phyloP scores from a whole-genome alignment of 352 stramenopile genomes.

The Globisporangium paroecandrum region DNA sequence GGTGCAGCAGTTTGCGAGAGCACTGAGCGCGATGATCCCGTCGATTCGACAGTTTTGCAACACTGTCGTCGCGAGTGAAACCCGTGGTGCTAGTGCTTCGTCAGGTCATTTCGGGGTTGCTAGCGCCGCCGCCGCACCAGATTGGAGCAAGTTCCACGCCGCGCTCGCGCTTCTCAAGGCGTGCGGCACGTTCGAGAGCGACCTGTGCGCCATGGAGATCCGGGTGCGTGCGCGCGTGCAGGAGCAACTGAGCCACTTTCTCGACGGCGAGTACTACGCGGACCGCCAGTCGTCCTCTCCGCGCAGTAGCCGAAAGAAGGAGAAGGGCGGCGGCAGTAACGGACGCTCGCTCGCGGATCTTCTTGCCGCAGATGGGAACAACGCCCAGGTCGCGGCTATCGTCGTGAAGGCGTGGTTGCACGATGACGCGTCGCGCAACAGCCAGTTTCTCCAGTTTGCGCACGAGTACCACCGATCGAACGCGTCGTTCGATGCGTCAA shows the following conservation, averaged over 20 bases:
- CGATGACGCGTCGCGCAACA: slow-evolving; percentile 37
- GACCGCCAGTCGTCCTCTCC: slow-evolving; percentile 30
- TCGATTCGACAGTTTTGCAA: slow-evolving; percentile 45
- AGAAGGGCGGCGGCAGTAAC: not conserved
- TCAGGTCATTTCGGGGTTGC: not conserved
- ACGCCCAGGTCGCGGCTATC: slow-evolving; percentile 21
- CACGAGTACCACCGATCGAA: slow-evolving; percentile 25
- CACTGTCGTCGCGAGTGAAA: slow-evolving; percentile 15
- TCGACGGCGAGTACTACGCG: slow-evolving; percentile 8
- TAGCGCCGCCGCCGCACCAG: slow-evolving; percentile 18
- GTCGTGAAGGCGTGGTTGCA: slow-evolving; percentile 51
- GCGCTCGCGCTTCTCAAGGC: slow-evolving; percentile 59
- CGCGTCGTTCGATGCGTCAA: slow-evolving; percentile 11
- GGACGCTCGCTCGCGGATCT: not conserved
- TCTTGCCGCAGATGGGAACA: not conserved
- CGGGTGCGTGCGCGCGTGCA: slow-evolving; percentile 49
- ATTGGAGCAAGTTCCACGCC: slow-evolving; percentile 76
- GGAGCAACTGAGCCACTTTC: slow-evolving; percentile 48
- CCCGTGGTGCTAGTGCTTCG: not conserved
- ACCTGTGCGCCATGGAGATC: slow-evolving; percentile 44
- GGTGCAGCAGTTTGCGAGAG: slow-evolving; percentile 46
- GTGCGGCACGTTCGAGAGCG: slow-evolving; percentile 47
- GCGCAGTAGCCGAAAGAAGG: slow-evolving; percentile 28
- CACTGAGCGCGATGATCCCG: slow-evolving; percentile 36
- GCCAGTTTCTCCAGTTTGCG: slow-evolving; percentile 49